A percentile compares a stretch with the other conserved stretches of the same genome.
phyloP scores from a whole-genome alignment of 176 grass and related monocot genomes.

The Phyllostachys edulis region DNA sequence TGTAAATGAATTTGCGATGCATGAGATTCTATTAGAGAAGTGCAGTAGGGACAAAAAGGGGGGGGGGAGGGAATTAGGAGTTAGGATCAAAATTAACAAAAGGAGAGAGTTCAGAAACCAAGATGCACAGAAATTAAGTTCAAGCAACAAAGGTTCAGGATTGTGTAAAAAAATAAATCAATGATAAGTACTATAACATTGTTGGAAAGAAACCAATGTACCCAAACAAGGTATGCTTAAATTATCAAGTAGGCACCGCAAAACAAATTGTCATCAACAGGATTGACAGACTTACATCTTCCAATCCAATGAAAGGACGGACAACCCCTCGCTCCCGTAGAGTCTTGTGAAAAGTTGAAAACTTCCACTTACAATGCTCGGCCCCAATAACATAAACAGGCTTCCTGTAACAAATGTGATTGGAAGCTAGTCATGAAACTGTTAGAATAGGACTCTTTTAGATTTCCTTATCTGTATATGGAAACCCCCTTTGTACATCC shows the following conservation, averaged over 20 bases:
- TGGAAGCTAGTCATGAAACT: constrained; percentile 31
- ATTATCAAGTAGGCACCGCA: not conserved
- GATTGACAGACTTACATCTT: constrained; percentile 67
- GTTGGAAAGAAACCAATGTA: not conserved
- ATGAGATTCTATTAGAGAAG: not conserved
- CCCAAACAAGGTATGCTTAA: constrained; percentile 7
- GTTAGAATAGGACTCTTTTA: too few species aligned
- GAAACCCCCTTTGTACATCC: too few species aligned
- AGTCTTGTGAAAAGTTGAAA: constrained; percentile 88
- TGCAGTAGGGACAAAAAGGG: not conserved
- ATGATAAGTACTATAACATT: constrained; percentile 2
- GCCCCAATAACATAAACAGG: constrained; percentile 92
- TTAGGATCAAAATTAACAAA: not conserved
- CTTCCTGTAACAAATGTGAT: constrained; percentile 55
- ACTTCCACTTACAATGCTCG: constrained; percentile 90
- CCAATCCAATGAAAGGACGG: constrained; percentile 78
- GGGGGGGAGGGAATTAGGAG: not conserved
- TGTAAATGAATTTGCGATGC: not conserved
- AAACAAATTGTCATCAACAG: not conserved
- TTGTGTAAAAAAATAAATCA: not conserved
- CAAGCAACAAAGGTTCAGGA: not conserved
- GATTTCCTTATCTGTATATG: too few species aligned
- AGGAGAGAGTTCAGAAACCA: not conserved
- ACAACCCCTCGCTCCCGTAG: constrained; percentile 71
- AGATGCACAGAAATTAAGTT: not conserved